Percentiles rank a stretch among this genome's conserved stretches.
phyloP scores from a whole-genome alignment of 768 basidiomycete genomes.

The Cantharellus anzutake region DNA sequence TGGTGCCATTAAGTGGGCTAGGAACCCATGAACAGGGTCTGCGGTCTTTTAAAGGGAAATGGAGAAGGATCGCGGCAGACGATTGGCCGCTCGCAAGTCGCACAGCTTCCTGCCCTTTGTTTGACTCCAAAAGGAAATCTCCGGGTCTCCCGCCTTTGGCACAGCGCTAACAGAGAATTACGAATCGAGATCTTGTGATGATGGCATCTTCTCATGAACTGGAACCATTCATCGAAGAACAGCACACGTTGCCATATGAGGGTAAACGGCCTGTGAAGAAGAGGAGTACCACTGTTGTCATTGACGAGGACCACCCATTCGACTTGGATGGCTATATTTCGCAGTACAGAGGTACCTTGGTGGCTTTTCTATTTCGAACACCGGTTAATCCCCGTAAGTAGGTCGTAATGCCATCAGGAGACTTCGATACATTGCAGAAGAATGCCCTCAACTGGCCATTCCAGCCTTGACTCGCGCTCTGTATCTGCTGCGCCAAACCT shows the following conservation, averaged over 20 bases:
- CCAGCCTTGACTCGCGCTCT: constrained; percentile 55
- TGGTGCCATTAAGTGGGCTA: background rate
- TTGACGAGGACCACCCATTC: constrained; percentile 72
- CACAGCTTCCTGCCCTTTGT: too few species aligned
- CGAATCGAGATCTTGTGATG: too few species aligned
- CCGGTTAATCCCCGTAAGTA: constrained; percentile 13
- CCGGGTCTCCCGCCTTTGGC: too few species aligned
- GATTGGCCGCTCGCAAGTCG: too few species aligned
- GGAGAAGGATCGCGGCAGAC: background rate
- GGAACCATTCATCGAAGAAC: too few species aligned
- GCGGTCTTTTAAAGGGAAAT: background rate
- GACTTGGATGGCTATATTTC: constrained; percentile 68
- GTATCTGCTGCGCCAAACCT: constrained; percentile 40
- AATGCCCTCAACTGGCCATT: constrained; percentile 48
- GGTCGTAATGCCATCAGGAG: constrained; percentile 65
- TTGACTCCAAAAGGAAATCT: too few species aligned
- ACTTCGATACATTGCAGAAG: constrained; percentile 43
- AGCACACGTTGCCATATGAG: background rate
- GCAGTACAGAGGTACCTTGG: constrained; percentile 44
- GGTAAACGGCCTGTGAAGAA: background rate
- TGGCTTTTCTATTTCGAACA: constrained; percentile 1
- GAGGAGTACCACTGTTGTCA: constrained; percentile 11
- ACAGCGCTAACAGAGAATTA: too few species aligned
- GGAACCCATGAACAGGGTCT: background rate
- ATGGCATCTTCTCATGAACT: too few species aligned